These are phyloP conservation scores for Lobosporangium transversale DNA, from an alignment of 192 early-diverging fungal species.

Conservation along the genomic window DNA sequence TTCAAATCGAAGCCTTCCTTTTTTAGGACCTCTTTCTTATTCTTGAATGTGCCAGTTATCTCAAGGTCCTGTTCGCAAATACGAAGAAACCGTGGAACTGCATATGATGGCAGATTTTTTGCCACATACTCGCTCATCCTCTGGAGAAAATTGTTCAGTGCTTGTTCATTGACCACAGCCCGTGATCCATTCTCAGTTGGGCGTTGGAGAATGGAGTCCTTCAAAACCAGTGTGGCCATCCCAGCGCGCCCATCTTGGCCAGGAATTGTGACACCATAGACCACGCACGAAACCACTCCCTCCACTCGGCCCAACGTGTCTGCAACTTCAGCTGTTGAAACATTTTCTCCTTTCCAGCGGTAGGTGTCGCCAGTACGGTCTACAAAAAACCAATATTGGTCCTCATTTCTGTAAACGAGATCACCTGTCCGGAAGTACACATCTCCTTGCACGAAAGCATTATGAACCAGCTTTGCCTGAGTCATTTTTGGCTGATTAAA, in stretches of 20 bases:
- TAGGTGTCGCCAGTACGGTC: constrained; percentile 79
- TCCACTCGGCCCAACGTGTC: constrained; percentile 62
- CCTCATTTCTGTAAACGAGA: constrained; percentile 57
- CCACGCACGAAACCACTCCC: constrained; percentile 64
- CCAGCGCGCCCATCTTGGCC: constrained; percentile 72
- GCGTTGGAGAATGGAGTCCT: constrained; percentile 50
- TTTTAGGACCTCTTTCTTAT: constrained; percentile 39
- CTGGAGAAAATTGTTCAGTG: constrained; percentile 31
- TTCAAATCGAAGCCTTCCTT: constrained; percentile 40
- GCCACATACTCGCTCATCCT: constrained; percentile 46
- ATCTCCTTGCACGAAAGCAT: constrained; percentile 74
- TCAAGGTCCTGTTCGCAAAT: constrained; percentile 55
- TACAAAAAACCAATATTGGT: constrained; percentile 70
- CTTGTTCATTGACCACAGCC: constrained; percentile 21
- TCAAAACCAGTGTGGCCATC: constrained; percentile 70
- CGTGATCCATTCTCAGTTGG: background rate
- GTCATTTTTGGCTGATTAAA: constrained; percentile 62
- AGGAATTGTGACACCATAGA: constrained; percentile 71
- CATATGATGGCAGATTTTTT: constrained; percentile 66
- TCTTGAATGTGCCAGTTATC: constrained; percentile 47
- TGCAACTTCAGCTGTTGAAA: constrained; percentile 67
- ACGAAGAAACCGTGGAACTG: constrained; percentile 71
- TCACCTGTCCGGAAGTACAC: constrained; percentile 68
- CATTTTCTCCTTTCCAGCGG: constrained; percentile 76
- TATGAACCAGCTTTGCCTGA: constrained; percentile 58